A percentile compares a stretch with the other conserved stretches of the same genome.
Conservation (phyloP, 2,329 filamentous ascomycete genomes). For the Endoconidiophora laricicola region DNA sequence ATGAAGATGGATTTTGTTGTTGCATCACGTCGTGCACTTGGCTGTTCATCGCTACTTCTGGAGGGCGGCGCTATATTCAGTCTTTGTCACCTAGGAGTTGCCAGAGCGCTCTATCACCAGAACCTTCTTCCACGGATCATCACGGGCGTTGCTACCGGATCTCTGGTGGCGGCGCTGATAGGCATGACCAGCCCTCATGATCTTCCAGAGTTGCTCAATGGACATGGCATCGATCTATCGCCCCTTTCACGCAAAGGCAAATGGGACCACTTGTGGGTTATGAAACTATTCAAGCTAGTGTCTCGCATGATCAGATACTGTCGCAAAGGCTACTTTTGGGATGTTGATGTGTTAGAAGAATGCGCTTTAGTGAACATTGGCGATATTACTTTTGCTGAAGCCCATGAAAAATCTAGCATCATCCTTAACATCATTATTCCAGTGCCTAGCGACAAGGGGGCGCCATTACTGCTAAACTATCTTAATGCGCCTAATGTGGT, state of each 20-base stretch:
- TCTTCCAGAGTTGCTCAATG: conserved; percentile 57
- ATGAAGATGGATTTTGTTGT: conserved; percentile 74
- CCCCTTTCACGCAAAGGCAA: conserved; percentile 43
- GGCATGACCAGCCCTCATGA: conserved; percentile 79
- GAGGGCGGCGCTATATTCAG: conserved; percentile 89
- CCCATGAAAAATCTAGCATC: conserved; percentile 68
- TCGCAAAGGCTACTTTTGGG: conserved; percentile 66
- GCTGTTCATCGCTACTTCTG: conserved; percentile 66
- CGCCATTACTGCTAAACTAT: conserved; percentile 79
- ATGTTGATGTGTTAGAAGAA: conserved; percentile 65
- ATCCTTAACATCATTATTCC: conserved; percentile 86
- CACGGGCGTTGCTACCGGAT: conserved; percentile 78
- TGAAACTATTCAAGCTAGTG: conserved; percentile 32
- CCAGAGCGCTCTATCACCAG: conserved; percentile 68
- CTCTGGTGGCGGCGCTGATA: conserved; percentile 74
- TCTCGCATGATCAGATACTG: conserved; percentile 54
- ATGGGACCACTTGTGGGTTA: conserved; percentile 7
- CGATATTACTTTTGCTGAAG: conserved; percentile 84
- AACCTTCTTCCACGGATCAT: conserved; percentile 79
- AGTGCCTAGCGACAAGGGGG: conserved; percentile 53
- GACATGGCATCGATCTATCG: conserved; percentile 65
- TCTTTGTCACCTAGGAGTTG: conserved; percentile 75
- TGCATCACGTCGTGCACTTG: conserved; percentile 76
- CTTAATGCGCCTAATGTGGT: conserved; percentile 85
- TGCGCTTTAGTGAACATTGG: conserved; percentile 75